Base-by-base conservation (phyloP, 169 alveolate species). In the Plasmodium gallinaceum region DNA sequence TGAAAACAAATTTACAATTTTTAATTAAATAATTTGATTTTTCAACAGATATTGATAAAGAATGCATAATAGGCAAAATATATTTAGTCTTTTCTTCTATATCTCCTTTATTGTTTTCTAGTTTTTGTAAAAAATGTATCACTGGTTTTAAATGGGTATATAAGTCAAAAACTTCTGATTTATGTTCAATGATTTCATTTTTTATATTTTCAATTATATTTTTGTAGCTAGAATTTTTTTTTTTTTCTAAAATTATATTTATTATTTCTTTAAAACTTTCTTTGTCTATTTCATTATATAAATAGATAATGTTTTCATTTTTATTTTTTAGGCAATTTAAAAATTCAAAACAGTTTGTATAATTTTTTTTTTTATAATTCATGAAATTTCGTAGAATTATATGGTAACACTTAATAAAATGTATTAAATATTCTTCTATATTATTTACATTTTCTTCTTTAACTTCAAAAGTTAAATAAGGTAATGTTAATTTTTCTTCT, bases 111-210 rank as follows among this genome's bases (percentile, higher is more conserved):
- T 68, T 51, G 66, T 8, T 52, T 80, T 80, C 90, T 72, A 80
- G 42, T 46, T 80, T 80, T 68, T 80, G 90, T 57, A 80, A 52
- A 80, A 80, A 80, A 37, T 80, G 90, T 26, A 80, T 57, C 18
- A 80, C 80, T 7, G 90, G 90, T 32, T 80, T 80, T 18, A 80
- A 32, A 68, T 80, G 83, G 5, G 90, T 80, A 80, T 80, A 80
- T 24, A 80, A 32, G 52, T 80, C 90, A 7, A 52, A 8, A 5
- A 80, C 72, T 68, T 80, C 90, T n/a, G 68, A 18, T 57, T 54
- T 80, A 37, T 68, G 83, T 4, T 69, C 60, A 22, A 57, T 37
- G 26, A 80, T 80, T 69, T 80, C 90, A 3, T 45, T 80, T 71
- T 71, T 68, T 68, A 80, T 80, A 57, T 80, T 80, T n/a, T 80